Evolutionary conservation across 257 asterid genomes (phyloP).

Genomic region (Fraxinus pennsylvanica): DNA sequence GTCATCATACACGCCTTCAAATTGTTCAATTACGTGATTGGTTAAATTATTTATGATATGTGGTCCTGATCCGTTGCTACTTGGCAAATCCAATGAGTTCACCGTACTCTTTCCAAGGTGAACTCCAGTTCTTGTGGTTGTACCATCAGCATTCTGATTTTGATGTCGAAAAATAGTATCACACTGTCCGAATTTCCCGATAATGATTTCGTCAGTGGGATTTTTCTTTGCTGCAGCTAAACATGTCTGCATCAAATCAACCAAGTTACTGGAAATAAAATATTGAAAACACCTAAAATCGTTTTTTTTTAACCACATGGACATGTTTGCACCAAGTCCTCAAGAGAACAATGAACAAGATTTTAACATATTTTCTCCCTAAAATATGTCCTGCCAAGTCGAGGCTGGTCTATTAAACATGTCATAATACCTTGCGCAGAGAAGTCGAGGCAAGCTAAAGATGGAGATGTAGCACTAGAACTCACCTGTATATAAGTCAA

Average conservation of each 20-base stretch:
- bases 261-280: neutral
- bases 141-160: conserved; percentile 5
- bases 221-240: conserved; percentile 41
- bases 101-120: conserved; percentile 5
- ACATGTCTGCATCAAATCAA: conserved; percentile 39
- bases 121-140: neutral
- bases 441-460: neutral
- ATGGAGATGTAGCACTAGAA: neutral
- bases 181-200: conserved; percentile 21
- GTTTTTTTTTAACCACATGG: too few species aligned
- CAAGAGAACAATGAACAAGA: neutral
- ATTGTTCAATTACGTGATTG: conserved; percentile 6
- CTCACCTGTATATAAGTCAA: conserved; percentile 64
- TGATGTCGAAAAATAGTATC: conserved; percentile 22
- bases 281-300: neutral
- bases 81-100: conserved; percentile 7
- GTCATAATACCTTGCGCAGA: neutral
- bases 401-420: too few species aligned
- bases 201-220: conserved; percentile 5
- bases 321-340: neutral
- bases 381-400: too few species aligned
- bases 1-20: conserved; percentile 8
- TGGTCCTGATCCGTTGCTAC: neutral
- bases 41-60: conserved; percentile 10
- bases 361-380: neutral